Evolutionary conservation across 2,329 filamentous ascomycete species (phyloP), one percentile per base, ranked within the genome.

Genomic region (Ascochyta koolunga): DNA sequence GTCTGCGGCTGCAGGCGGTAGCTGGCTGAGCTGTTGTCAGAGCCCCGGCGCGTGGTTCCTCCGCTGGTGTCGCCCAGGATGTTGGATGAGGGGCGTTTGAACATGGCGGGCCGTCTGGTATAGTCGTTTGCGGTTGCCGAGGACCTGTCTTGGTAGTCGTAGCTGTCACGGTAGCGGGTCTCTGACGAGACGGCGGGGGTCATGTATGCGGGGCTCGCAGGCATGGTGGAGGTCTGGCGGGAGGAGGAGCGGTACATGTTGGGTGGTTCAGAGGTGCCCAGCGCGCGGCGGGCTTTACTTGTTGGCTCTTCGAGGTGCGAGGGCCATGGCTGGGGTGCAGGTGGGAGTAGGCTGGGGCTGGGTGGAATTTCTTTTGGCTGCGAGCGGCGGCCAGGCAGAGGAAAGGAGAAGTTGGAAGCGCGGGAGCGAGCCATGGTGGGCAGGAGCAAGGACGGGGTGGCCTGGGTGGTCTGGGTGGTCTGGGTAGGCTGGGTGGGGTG

Each of bases 211-310:
- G 68, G 65, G 47, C 64, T 73, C 27, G 56, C 47, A 16, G 69
- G 67, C 11, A 60, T 43, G 38, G 56, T 50, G 22, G 58, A 43
- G 3, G 66, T 58, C 25, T 62, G 69, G 33, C 58, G 60, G 19
- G 69, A 61, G 5, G 59, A 59, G 3, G 65, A 54, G 32, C 60
- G 69, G 52, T 67, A 65, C 19, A 70, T 61, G 24, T 31, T 61
- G 19, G 51, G 51, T 16, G 51, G 24, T 38, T 67, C 60, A 13
- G 66, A 62, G n/a, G 72, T 74, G 35, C 74, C 74, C 16, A 77
- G 68, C 37, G 76, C 59, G 32, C 70, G 67, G 52, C 76, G 70
- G 40, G 72, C 74, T 60, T 77, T 77, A 38, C 62, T 66, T 16
- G 62, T 54, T 10, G 64, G 45, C n/a, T 68, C 65, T 19, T 68